Base-by-base conservation (phyloP, 371 early-diverging fungal genomes). In the Apophysomyces ossiformis region DNA sequence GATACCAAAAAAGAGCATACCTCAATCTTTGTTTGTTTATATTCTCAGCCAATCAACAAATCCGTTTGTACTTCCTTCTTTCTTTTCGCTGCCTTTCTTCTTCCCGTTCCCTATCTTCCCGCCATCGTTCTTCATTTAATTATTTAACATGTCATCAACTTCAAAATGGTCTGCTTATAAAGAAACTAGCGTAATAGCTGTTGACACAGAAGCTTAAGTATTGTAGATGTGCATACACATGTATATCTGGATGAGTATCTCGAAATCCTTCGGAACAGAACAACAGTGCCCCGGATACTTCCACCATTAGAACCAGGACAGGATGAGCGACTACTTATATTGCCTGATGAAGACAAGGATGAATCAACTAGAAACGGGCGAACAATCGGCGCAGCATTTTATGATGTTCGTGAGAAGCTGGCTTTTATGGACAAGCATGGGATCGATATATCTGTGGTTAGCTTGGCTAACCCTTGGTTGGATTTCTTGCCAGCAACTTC, bases 381-480 rank as follows among this genome's bases (percentile, higher is more conserved):
- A 36, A 64, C 67, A n/a, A 63, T 70, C 4, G 67, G 67, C n/a
- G 21, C 71, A 5, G 67, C 60, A 13, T 70, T 63, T 36, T 66
- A 64, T 39, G 66, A 66, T 44, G 67, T 70, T 16, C 60, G 57
- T 5, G 71, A 70, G 38, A 70, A 70, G 35, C 35, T 70, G 16
- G 63, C 62, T 16, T 70, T 70, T 45, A 70, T 70, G 71, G 71
- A 70, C 26, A 26, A 26, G 13, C 71, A 70, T 37, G 57, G 58
- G 57, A 70, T 70, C 41, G 66, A 66, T 39, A 46, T 70, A 3
- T 70, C 71, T 5, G 64, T 70, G 16, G 47, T 70, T 15, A 70
- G 71, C 37, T 37, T 70, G 35, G 67, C 71, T 15, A 70, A 67
- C 21, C 71, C 71, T 18, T 70, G 71, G 71, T 37, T 70, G 32